Conservation (phyloP, 257 asterid genomes). For the Henckelia pumila region DNA sequence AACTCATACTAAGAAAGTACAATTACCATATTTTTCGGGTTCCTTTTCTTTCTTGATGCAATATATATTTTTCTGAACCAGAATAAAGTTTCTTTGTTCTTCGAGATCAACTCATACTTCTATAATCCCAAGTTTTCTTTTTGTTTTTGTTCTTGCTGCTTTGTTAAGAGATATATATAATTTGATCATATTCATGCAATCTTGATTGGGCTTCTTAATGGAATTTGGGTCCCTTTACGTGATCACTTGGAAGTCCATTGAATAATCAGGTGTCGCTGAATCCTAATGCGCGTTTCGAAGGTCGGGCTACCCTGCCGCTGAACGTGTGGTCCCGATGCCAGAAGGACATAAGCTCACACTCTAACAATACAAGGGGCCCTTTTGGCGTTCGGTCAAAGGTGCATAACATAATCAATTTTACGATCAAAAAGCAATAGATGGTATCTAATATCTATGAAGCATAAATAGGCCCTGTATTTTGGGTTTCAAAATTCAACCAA, state of each 20-base stretch:
- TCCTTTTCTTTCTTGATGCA: background rate
- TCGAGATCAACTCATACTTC: background rate
- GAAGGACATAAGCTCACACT: slow-evolving; percentile 23
- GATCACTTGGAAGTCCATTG: background rate
- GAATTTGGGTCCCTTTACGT: background rate
- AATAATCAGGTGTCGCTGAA: background rate
- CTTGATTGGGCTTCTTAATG: background rate
- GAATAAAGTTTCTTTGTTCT: background rate
- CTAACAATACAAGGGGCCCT: slow-evolving; percentile 28
- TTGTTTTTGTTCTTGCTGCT: background rate
- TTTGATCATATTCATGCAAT: too few species aligned
- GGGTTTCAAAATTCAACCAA: slow-evolving; percentile 27
- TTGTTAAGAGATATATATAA: too few species aligned
- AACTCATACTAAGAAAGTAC: background rate
- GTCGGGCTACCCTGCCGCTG: slow-evolving; percentile 24
- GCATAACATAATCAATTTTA: background rate
- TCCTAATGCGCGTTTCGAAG: background rate
- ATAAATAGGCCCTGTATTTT: background rate
- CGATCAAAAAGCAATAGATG: background rate
- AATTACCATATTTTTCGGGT: background rate
- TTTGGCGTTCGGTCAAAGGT: slow-evolving; percentile 18
- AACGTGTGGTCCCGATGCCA: slow-evolving; percentile 32
- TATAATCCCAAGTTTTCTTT: background rate
- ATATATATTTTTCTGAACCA: too few species aligned
- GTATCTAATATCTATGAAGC: background rate